These are phyloP conservation scores for Tagetes erecta DNA, from an alignment of 129 eudicot species.

Conservation along the genomic window DNA sequence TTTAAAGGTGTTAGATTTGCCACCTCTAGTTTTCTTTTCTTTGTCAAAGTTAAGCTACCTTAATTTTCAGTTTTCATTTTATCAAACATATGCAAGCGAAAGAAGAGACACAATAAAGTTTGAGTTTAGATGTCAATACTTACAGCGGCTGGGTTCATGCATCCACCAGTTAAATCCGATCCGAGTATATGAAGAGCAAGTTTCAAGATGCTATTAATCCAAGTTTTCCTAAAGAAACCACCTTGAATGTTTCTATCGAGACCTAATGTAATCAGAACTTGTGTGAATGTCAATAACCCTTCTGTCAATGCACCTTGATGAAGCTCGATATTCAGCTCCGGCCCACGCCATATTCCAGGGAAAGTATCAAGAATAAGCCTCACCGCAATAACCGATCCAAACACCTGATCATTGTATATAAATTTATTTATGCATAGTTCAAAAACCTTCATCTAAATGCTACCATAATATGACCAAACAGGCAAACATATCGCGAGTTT, in stretches of 20 bases:
- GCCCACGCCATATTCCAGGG: constrained; percentile 72
- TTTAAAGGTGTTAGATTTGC: not conserved
- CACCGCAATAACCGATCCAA: constrained; percentile 72
- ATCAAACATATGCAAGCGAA: not conserved
- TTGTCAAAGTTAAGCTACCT: constrained; percentile 1
- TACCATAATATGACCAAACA: constrained; percentile 7
- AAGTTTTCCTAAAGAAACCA: constrained; percentile 70
- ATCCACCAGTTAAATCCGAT: constrained; percentile 85
- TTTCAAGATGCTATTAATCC: constrained; percentile 82
- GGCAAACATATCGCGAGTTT: not conserved
- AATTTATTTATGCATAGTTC: not conserved
- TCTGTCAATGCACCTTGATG: constrained; percentile 82
- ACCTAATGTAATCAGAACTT: constrained; percentile 55
- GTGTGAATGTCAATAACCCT: constrained; percentile 68
- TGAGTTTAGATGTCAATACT: constrained; percentile 28
- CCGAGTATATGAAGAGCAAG: constrained; percentile 80
- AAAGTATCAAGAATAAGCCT: constrained; percentile 47
- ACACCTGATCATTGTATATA: constrained; percentile 42
- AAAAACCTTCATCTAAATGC: not conserved
- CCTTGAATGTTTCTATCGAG: constrained; percentile 50
- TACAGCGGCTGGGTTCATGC: constrained; percentile 96
- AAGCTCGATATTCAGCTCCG: constrained; percentile 64
- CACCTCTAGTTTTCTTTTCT: not conserved
- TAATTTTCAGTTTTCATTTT: not conserved
- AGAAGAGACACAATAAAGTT: not conserved